A percentile compares a stretch with the other conserved stretches of the same genome.
Evolutionary conservation across 345 rosid genomes (phyloP).

Genomic region (Camelina laxa): DNA sequence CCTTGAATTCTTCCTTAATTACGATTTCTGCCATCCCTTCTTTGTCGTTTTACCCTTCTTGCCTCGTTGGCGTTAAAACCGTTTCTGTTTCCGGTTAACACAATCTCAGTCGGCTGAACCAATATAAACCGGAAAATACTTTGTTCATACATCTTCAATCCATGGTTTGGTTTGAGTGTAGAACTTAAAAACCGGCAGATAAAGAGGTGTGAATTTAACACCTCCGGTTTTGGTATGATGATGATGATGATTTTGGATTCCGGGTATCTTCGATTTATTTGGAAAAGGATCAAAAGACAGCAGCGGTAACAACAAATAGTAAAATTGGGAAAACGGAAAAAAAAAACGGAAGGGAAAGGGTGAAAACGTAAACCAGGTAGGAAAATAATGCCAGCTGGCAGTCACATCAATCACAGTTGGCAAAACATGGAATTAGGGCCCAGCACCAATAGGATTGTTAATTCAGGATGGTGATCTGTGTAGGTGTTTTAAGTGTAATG

Average conservation of each 20-base stretch:
- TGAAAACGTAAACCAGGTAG: background rate
- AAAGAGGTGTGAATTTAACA: background rate
- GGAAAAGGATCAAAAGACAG: conserved; percentile 15
- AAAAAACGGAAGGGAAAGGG: conserved; percentile 3
- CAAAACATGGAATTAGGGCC: conserved; percentile 38
- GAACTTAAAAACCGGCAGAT: background rate
- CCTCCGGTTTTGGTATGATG: background rate
- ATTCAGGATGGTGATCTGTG: conserved; percentile 45
- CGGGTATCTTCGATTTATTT: background rate
- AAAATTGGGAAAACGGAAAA: conserved; percentile 21
- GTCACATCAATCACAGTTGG: conserved; percentile 48
- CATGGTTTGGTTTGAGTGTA: background rate
- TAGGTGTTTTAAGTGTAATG: no score
- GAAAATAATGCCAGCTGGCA: conserved; percentile 41
- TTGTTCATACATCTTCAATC: background rate
- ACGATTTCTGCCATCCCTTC: conserved; percentile 27
- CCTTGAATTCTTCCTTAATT: conserved; percentile 5
- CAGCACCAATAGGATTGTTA: conserved; percentile 43
- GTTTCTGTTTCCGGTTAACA: conserved; percentile 38
- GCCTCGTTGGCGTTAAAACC: conserved; percentile 42
- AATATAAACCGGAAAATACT: background rate
- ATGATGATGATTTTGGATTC: conserved; percentile 1
- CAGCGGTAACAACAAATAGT: conserved; percentile 2
- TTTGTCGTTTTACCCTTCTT: conserved; percentile 40
- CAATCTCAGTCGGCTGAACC: background rate